Base-by-base conservation (phyloP, 495 filamentous ascomycete species). In the Pseudomonodictys pantanalensis region DNA sequence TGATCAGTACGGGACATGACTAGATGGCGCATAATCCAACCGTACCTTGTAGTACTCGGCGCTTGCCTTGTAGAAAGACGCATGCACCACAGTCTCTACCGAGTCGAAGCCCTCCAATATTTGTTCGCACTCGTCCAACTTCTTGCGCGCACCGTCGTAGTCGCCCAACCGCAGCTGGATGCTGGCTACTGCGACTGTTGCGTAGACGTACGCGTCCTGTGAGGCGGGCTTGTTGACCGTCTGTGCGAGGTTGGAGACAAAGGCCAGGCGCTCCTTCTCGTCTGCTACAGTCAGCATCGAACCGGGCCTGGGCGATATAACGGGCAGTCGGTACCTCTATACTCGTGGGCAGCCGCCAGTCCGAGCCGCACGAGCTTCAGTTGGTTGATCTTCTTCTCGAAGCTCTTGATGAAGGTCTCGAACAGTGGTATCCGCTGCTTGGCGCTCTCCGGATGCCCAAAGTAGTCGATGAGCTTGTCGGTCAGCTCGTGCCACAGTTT, bases 401-500 rank as follows among this genome's bases (percentile, higher is more conserved):
- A 99, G 75, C 87, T 92, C 71, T 91, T 83, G 72, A 99, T 87
- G 78, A 99, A 99, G 68, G 82, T 86, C 74, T 92, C 88, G 80
- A 91, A 99, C 73, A 97, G 83, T 48, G 84, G 78, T 77, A 97
- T 82, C 67, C 93, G 85, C 74, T 95, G 90, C 39, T 83, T 80
- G 38, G 82, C 86, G 74, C 91, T 97, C 69, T 86, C 84, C 48
- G 85, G 80, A 70, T 86, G 72, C 59, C 86, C 84, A 80, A 97
- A 98, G 79, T 91, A 97, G 56, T 93, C 84, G 60, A 97, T 79
- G 52, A 97, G 79, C 29, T 84, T 74, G 67, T 93, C 88, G 30
- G 93, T 99, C 47, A 99, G 91, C 75, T 99, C 91, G 76, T 99
- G 95, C 93, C 93, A 99, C 76, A 99, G 82, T 77, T 95, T 95